Conservation (phyloP, 495 filamentous ascomycete species). For the Aspergillus bertholletiae region DNA sequence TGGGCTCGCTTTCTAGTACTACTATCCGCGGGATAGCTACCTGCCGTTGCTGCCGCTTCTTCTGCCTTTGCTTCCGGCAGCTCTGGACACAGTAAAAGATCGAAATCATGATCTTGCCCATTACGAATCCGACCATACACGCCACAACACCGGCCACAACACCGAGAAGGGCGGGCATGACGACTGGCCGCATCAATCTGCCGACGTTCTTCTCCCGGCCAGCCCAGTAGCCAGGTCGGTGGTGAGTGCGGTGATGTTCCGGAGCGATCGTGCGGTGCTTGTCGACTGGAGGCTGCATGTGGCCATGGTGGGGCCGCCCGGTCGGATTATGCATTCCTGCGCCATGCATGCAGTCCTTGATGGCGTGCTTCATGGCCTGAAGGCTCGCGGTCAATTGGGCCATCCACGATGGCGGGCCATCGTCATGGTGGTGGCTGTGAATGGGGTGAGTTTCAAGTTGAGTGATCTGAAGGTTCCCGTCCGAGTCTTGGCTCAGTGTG, state of each 20-base stretch:
- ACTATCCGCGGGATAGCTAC: too few species aligned
- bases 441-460: conserved; percentile 19
- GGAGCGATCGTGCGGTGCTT: not conserved
- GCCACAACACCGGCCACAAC: conserved; percentile 36
- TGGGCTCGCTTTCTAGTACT: not conserved
- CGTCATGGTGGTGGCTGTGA: conserved; percentile 3
- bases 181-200: conserved; percentile 24
- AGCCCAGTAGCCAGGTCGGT: conserved; percentile 15
- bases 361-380: conserved; percentile 7
- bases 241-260: conserved; percentile 8
- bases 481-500: conserved; percentile 46
- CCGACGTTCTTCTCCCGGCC: conserved; percentile 20
- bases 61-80: not conserved
- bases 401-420: conserved; percentile 28
- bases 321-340: conserved; percentile 6
- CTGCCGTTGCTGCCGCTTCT: too few species aligned
- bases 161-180: conserved; percentile 39
- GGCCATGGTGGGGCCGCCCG: conserved; percentile 9
- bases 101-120: conserved; percentile 34
- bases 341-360: conserved; percentile 15
- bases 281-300: conserved; percentile 7
- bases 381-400: conserved; percentile 14
- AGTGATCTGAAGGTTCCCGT: conserved; percentile 20
- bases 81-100: conserved; percentile 20
- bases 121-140: conserved; percentile 37